Percentiles rank a stretch among this genome's conserved stretches.
phyloP scores from a whole-genome alignment of 2,329 filamentous ascomycete species.

The Fusarium virguliforme region DNA sequence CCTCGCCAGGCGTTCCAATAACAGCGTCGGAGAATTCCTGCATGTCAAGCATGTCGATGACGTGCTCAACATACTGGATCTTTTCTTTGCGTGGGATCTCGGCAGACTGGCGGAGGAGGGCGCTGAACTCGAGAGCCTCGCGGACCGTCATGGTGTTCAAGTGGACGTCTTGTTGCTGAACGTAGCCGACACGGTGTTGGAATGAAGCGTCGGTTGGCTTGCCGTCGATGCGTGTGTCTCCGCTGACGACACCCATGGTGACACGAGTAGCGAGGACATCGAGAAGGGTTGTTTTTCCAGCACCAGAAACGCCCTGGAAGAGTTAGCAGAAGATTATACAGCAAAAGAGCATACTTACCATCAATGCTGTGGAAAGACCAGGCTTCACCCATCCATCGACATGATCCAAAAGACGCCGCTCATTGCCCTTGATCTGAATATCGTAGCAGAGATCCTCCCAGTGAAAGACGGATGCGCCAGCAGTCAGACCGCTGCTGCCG shows the following conservation, averaged over 20 bases:
- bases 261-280: constrained; percentile 81
- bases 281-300: constrained; percentile 83
- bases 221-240: constrained; percentile 80
- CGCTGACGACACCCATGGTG: constrained; percentile 81
- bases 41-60: constrained; percentile 57
- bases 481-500: constrained; percentile 6
- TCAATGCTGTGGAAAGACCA: constrained; percentile 76
- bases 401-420: constrained; percentile 77
- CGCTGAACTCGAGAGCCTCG: constrained; percentile 69
- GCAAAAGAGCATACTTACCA: constrained; percentile 1
- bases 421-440: constrained; percentile 75
- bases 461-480: constrained; percentile 69
- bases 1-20: constrained; percentile 68
- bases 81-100: constrained; percentile 61
- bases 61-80: constrained; percentile 52
- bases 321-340: background rate
- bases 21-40: constrained; percentile 79
- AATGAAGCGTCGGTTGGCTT: constrained; percentile 73
- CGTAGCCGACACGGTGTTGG: constrained; percentile 80
- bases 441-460: constrained; percentile 78
- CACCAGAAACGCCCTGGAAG: constrained; percentile 74
- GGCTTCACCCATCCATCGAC: constrained; percentile 86
- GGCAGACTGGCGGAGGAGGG: constrained; percentile 76
- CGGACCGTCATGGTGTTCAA: constrained; percentile 77
- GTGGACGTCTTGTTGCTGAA: constrained; percentile 81